Percentiles rank a stretch among this genome's conserved stretches.
These are phyloP conservation scores for Striga hermonthica DNA, from an alignment of 305 asterid genomes.

Conservation along the genomic window DNA sequence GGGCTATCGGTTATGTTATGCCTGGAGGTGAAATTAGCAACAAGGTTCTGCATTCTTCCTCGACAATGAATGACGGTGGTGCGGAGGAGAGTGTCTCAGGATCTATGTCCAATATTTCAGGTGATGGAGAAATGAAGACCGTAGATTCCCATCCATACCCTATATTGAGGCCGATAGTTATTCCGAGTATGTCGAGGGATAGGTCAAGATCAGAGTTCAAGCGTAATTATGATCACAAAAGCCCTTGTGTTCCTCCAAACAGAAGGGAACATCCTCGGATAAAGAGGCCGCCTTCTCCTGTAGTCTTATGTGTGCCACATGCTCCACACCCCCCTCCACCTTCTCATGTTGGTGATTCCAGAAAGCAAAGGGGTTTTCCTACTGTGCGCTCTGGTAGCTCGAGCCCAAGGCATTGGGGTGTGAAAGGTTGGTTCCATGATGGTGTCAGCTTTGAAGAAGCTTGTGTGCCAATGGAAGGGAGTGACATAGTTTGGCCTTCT, in stretches of 20 bases:
- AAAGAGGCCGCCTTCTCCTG: conserved; percentile 98
- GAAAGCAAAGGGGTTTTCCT: conserved; percentile 88
- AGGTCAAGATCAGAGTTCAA: conserved; percentile 81
- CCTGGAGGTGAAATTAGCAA: conserved; percentile 82
- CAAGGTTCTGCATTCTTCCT: conserved; percentile 81
- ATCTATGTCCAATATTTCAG: conserved; percentile 59
- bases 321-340: conserved; percentile 99
- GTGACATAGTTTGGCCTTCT: conserved; percentile 95
- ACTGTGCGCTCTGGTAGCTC: conserved; percentile 99
- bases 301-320: conserved; percentile 94
- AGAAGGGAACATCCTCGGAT: conserved; percentile 88
- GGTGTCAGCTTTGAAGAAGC: conserved; percentile 86
- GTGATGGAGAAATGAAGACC: conserved; percentile 69
- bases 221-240: conserved; percentile 78
- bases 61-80: conserved; percentile 63
- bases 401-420: conserved; percentile 99
- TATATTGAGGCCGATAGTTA: conserved; percentile 87
- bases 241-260: conserved; percentile 92
- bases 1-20: conserved; percentile 80
- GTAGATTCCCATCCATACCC: conserved; percentile 89
- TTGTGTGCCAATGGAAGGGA: conserved; percentile 77
- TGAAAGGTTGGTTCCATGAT: conserved; percentile 95
- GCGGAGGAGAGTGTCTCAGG: conserved; percentile 75
- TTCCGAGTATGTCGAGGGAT: conserved; percentile 89
- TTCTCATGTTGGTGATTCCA: conserved; percentile 85